Evolutionary conservation across 495 filamentous ascomycete genomes (phyloP).

Genomic region (Aspergillus cavernicola): DNA sequence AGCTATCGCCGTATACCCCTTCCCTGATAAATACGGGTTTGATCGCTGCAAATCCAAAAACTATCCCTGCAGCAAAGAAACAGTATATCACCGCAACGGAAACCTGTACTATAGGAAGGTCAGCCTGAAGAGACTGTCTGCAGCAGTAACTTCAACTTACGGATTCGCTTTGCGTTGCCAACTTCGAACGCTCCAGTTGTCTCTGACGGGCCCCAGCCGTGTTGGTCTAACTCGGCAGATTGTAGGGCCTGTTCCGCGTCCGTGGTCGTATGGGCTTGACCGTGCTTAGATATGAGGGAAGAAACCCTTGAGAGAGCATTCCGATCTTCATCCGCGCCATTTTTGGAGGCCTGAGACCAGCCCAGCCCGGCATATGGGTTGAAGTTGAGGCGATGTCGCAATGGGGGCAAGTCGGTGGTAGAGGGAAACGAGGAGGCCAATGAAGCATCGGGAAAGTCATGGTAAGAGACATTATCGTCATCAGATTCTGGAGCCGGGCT

Average conservation of each 20-base stretch:
- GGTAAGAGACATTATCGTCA: conserved; percentile 27
- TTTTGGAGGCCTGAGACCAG: conserved; percentile 34
- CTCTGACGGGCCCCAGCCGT: conserved; percentile 19
- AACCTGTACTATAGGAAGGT: conserved; percentile 30
- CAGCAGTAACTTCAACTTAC: conserved; percentile 36
- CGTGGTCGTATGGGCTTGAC: conserved; percentile 7
- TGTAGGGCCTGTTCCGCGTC: conserved; percentile 7
- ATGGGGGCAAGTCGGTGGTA: conserved; percentile 23
- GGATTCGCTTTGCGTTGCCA: conserved; percentile 56
- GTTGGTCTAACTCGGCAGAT: conserved; percentile 1
- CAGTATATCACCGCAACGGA: conserved; percentile 70
- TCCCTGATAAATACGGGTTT: conserved; percentile 77
- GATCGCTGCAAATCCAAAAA: conserved; percentile 77
- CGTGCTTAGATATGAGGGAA: conserved; percentile 24
- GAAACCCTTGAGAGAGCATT: conserved; percentile 22
- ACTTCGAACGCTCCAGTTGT: conserved; percentile 70
- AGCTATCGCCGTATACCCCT: conserved; percentile 66
- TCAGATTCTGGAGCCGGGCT: conserved; percentile 21
- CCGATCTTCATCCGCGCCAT: conserved; percentile 28
- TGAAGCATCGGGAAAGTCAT: conserved; percentile 34
- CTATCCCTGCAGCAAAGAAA: conserved; percentile 72
- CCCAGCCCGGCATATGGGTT: conserved; percentile 43
- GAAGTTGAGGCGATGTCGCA: conserved; percentile 37
- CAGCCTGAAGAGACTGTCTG: background rate
- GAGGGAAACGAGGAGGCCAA: conserved; percentile 43